phyloP scores from a whole-genome alignment of 805 yeast genomes.

The Wickerhamiella siamensis region DNA sequence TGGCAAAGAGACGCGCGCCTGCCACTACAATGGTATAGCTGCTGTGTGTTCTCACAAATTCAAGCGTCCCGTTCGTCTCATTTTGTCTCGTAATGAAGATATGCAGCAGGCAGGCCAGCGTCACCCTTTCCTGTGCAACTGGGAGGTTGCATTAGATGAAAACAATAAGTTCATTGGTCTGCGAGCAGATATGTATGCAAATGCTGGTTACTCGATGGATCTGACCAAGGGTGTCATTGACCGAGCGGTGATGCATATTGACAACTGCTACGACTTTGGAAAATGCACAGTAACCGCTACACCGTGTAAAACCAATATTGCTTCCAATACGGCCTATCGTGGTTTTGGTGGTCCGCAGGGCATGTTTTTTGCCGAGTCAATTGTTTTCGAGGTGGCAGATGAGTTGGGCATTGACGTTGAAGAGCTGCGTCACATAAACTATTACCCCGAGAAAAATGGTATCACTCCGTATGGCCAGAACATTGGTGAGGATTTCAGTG shows the following conservation, averaged over 20 bases:
- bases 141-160: constrained; percentile 32
- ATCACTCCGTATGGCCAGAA: constrained; percentile 30
- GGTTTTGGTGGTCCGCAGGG: constrained; percentile 41
- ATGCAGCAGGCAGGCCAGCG: constrained; percentile 35
- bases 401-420: constrained; percentile 30
- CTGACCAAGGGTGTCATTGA: constrained; percentile 36
- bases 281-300: constrained; percentile 28
- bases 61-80: constrained; percentile 31
- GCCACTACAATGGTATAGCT: constrained; percentile 28
- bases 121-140: constrained; percentile 33
- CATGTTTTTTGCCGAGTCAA: constrained; percentile 31
- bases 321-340: constrained; percentile 36
- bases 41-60: constrained; percentile 32
- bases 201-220: constrained; percentile 38
- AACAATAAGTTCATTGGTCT: constrained; percentile 30
- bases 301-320: constrained; percentile 33
- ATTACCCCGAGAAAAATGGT: constrained; percentile 22
- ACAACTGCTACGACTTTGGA: constrained; percentile 32
- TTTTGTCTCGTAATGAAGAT: constrained; percentile 31
- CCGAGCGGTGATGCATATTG: constrained; percentile 32
- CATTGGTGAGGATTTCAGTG: constrained; percentile 30
- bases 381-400: constrained; percentile 30
- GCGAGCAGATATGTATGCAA: constrained; percentile 29
- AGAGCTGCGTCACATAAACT: constrained; percentile 27
- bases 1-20: constrained; percentile 34